Conservation (phyloP, 345 rosid species). For the Euclidium syriacum region DNA sequence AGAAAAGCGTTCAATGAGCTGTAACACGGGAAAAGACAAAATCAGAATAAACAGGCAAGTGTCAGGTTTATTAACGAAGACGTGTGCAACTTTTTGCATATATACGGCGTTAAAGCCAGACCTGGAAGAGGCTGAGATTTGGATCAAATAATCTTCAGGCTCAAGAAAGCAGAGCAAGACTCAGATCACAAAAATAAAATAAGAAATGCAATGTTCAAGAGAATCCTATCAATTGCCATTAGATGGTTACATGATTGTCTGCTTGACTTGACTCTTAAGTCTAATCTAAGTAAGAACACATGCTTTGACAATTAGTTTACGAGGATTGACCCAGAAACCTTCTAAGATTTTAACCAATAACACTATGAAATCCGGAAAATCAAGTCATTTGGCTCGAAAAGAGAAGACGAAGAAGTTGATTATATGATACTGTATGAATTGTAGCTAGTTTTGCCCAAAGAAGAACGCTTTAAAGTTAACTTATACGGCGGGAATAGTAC, state of each 20-base stretch:
- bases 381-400: not conserved
- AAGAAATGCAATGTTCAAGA: not conserved
- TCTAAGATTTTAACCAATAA: not conserved
- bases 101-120: not conserved
- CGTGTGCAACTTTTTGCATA: not conserved
- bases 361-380: not conserved
- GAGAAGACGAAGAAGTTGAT: too few species aligned
- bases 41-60: not conserved
- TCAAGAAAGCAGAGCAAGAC: slow-evolving; percentile 2
- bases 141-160: not conserved
- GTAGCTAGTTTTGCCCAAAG: slow-evolving; percentile 7
- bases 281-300: not conserved
- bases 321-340: not conserved
- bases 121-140: not conserved
- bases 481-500: slow-evolving; percentile 3
- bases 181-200: not conserved
- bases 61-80: not conserved
- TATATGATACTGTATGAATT: too few species aligned
- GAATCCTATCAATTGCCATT: not conserved
- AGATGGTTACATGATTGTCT: not conserved
- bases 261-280: not conserved
- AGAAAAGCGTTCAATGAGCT: not conserved
- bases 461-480: not conserved
- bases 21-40: not conserved
- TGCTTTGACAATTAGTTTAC: not conserved